phyloP scores from a whole-genome alignment of 169 alveolate species.

The Plasmodium relictum region DNA sequence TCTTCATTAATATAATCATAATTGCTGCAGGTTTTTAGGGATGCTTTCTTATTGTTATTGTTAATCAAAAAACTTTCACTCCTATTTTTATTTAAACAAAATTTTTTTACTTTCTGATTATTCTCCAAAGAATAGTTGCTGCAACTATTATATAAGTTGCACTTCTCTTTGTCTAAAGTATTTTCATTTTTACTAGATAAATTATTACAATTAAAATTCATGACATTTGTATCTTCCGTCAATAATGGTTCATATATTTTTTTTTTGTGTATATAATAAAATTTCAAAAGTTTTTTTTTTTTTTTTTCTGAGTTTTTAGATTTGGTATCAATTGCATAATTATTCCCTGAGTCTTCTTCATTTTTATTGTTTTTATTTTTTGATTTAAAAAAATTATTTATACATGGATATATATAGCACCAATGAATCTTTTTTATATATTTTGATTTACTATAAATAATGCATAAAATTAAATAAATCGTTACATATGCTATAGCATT shows the following conservation, averaged over 20 bases:
- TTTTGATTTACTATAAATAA: slow-evolving; percentile 17
- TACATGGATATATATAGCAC: slow-evolving; percentile 60
- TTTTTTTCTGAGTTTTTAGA: neutral
- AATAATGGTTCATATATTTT: slow-evolving; percentile 57
- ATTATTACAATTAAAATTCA: neutral
- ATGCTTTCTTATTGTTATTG: too few species aligned
- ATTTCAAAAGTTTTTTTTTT: slow-evolving; percentile 26
- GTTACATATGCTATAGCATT: slow-evolving; percentile 66
- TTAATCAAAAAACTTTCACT: too few species aligned
- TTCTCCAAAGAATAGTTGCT: too few species aligned
- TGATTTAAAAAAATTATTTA: slow-evolving; percentile 13
- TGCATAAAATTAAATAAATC: slow-evolving; percentile 43
- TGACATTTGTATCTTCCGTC: neutral
- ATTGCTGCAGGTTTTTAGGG: too few species aligned
- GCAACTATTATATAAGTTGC: too few species aligned
- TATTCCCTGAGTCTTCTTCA: neutral
- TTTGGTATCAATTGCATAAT: neutral
- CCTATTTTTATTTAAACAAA: too few species aligned
- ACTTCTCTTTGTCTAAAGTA: neutral
- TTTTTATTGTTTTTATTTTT: slow-evolving; percentile 6
- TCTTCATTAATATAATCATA: neutral
- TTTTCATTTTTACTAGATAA: neutral
- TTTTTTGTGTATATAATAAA: slow-evolving; percentile 43
- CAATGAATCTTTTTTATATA: slow-evolving; percentile 43
- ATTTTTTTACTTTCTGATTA: too few species aligned